These are phyloP conservation scores for Ophiostoma australiae DNA, from an alignment of 2,329 filamentous ascomycete genomes.

Conservation along the genomic window DNA sequence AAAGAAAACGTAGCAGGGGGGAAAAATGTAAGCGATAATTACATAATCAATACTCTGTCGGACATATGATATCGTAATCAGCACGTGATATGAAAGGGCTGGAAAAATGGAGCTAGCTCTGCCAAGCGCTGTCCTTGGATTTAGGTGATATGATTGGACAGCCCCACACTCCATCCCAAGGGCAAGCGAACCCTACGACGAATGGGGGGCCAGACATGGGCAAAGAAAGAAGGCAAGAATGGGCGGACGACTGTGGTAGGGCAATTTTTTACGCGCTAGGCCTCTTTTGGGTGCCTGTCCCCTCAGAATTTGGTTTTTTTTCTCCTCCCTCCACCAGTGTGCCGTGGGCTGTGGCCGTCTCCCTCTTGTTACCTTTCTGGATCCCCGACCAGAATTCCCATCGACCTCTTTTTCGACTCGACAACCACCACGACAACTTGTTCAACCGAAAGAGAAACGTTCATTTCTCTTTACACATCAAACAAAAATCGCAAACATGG, in stretches of 20 bases:
- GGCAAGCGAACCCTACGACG: conserved; percentile 22
- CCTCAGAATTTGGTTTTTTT: conserved; percentile 16
- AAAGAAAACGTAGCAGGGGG: not conserved
- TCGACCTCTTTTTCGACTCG: conserved; percentile 17
- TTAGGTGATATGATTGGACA: conserved; percentile 3
- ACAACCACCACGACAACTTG: conserved; percentile 20
- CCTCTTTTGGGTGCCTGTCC: not conserved
- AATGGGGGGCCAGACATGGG: not conserved
- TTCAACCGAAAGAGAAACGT: conserved; percentile 25
- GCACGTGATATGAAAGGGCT: not conserved
- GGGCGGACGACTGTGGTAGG: conserved; percentile 16
- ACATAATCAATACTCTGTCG: not conserved
- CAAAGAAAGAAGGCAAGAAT: not conserved
- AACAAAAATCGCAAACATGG: conserved; percentile 60
- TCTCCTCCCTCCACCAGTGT: conserved; percentile 10
- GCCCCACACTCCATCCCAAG: not conserved
- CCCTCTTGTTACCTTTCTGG: conserved; percentile 9
- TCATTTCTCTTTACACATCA: conserved; percentile 21
- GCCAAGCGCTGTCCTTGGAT: not conserved
- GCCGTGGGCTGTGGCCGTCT: conserved; percentile 11
- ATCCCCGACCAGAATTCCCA: conserved; percentile 3
- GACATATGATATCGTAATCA: not conserved
- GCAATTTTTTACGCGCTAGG: conserved; percentile 16
- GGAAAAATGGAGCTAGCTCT: not conserved
- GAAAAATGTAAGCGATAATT: not conserved